These are phyloP conservation scores for Hylodesmum podocarpum DNA, from an alignment of 306 rosid genomes.

Conservation along the genomic window DNA sequence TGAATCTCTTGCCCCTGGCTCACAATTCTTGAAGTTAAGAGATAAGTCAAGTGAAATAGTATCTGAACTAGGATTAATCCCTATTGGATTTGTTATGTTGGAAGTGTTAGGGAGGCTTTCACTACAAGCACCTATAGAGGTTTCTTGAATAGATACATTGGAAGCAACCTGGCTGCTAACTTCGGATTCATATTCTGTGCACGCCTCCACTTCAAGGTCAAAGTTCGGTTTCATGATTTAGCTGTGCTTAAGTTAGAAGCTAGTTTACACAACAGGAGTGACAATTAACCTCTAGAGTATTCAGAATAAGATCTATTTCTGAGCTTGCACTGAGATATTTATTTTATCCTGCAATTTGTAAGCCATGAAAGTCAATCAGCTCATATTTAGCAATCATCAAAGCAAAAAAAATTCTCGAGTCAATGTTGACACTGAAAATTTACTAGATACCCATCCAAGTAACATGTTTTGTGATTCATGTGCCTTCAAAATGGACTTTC, in stretches of 20 bases:
- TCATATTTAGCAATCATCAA: slow-evolving; percentile 24
- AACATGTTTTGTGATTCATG: background rate
- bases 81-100: slow-evolving; percentile 35
- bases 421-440: background rate
- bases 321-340: slow-evolving; percentile 11
- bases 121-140: slow-evolving; percentile 53
- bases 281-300: slow-evolving; percentile 27
- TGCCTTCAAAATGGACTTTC: background rate
- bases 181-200: slow-evolving; percentile 63
- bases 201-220: slow-evolving; percentile 79
- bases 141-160: slow-evolving; percentile 63
- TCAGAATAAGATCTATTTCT: slow-evolving; percentile 21
- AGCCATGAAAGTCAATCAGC: background rate
- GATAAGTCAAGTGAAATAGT: slow-evolving; percentile 64
- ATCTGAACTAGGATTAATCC: slow-evolving; percentile 32
- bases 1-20: slow-evolving; percentile 43
- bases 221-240: slow-evolving; percentile 59
- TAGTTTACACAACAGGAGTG: slow-evolving; percentile 17
- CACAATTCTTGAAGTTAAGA: slow-evolving; percentile 57
- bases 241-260: background rate
- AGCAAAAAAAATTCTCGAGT: background rate
- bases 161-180: slow-evolving; percentile 87
- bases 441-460: background rate
- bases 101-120: slow-evolving; percentile 45
- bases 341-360: slow-evolving; percentile 39